Conservation (phyloP, 106 monocot genomes). For the Iris macrosiphon region DNA sequence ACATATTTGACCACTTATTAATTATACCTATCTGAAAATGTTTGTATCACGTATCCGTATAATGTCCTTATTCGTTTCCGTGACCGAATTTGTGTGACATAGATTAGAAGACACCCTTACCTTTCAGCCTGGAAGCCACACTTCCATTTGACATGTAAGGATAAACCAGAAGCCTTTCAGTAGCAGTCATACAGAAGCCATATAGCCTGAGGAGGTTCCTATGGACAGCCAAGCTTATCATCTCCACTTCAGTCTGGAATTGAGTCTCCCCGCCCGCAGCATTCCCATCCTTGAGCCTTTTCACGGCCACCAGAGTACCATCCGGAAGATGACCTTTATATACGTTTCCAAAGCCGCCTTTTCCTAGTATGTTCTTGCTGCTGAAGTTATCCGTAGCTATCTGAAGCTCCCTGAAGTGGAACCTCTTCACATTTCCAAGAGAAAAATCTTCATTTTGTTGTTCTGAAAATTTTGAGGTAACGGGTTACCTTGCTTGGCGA, state of each 20-base stretch:
- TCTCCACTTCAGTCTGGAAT: slow-evolving; percentile 25
- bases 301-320: slow-evolving; percentile 17
- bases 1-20: no score
- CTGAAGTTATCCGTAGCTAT: slow-evolving; percentile 46
- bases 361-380: slow-evolving; percentile 21
- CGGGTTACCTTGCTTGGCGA: no score
- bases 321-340: slow-evolving; percentile 23
- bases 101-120: no score
- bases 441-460: slow-evolving; percentile 31
- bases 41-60: no score
- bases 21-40: no score
- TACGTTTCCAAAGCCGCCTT: slow-evolving; percentile 27
- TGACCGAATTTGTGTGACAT: no score
- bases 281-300: slow-evolving; percentile 29
- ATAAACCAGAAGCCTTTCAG: slow-evolving; percentile 24
- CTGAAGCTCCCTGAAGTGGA: slow-evolving; percentile 48
- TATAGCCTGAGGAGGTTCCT: slow-evolving; percentile 18
- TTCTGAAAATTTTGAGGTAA: slow-evolving; percentile 13
- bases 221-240: slow-evolving; percentile 26
- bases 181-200: slow-evolving; percentile 25
- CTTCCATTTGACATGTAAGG: slow-evolving; percentile 31
- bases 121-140: slow-evolving; percentile 22
- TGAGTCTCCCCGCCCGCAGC: slow-evolving; percentile 19
- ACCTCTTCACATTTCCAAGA: slow-evolving; percentile 38
- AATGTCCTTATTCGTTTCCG: no score